Evolutionary conservation across 164 flowering plant genomes (phyloP).

Genomic region (Buxus sempervirens): DNA sequence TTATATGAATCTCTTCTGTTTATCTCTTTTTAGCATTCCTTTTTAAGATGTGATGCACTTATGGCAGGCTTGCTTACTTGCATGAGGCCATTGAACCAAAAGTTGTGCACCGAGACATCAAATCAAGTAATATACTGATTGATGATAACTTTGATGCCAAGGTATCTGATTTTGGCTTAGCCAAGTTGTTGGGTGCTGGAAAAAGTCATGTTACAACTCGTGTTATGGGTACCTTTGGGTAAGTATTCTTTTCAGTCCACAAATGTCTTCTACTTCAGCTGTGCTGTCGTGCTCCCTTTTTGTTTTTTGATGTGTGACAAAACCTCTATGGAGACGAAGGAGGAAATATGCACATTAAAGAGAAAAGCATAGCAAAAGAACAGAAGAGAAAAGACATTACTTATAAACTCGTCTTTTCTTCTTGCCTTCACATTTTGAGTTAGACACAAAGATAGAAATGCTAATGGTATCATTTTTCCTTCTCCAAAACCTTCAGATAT

Average conservation of each 20-base stretch:
- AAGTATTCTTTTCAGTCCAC: slow-evolving; percentile 9
- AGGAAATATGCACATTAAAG: too few relatives aligned
- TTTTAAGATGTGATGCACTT: background rate
- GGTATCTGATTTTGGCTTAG: slow-evolving; percentile 78
- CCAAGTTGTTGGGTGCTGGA: slow-evolving; percentile 75
- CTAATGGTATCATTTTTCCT: background rate
- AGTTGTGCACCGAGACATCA: slow-evolving; percentile 77
- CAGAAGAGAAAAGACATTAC: background rate
- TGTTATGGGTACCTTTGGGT: slow-evolving; percentile 91
- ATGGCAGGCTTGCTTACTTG: slow-evolving; percentile 67
- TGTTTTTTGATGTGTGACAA: background rate
- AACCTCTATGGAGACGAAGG: too few relatives aligned
- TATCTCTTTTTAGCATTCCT: slow-evolving; percentile 1
- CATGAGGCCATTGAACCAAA: slow-evolving; percentile 85
- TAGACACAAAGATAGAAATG: background rate
- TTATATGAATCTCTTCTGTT: background rate
- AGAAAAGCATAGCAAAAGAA: too few relatives aligned
- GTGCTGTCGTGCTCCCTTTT: background rate
- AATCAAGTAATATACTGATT: slow-evolving; percentile 73
- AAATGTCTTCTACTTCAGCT: background rate
- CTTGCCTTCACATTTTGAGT: background rate
- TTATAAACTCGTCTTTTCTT: background rate
- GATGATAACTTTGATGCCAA: slow-evolving; percentile 71
- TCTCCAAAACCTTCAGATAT: slow-evolving; percentile 32
- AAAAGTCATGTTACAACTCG: slow-evolving; percentile 76